Evolutionary conservation across 2,329 filamentous ascomycete species (phyloP).

Genomic region (Diplodia corticola): DNA sequence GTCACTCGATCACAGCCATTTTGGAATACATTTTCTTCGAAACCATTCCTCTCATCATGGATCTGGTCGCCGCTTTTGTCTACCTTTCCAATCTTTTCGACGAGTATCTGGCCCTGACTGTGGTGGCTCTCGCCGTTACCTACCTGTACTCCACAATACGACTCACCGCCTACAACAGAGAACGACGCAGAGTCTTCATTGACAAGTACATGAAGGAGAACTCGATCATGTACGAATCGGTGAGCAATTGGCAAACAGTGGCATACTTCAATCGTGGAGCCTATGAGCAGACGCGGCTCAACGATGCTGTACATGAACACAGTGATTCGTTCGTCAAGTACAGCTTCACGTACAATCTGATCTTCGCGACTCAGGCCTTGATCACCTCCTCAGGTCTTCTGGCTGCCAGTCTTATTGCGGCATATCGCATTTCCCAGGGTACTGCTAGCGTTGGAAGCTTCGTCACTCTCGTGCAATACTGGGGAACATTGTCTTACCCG

Average conservation of each 20-base stretch:
- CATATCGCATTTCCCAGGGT: slow-evolving; percentile 50
- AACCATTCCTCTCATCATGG: slow-evolving; percentile 62
- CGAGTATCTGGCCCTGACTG: slow-evolving; percentile 47
- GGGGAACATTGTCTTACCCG: slow-evolving; percentile 52
- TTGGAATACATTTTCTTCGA: slow-evolving; percentile 62
- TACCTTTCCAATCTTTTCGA: slow-evolving; percentile 65
- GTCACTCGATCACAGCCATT: slow-evolving; percentile 59
- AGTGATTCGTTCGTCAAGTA: slow-evolving; percentile 38
- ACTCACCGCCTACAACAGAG: slow-evolving; percentile 44
- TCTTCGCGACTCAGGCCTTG: slow-evolving; percentile 45
- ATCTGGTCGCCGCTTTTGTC: slow-evolving; percentile 61
- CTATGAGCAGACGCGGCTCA: slow-evolving; percentile 56
- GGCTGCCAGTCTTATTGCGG: slow-evolving; percentile 54
- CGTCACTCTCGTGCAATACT: slow-evolving; percentile 67
- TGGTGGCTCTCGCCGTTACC: slow-evolving; percentile 41
- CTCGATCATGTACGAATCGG: slow-evolving; percentile 58
- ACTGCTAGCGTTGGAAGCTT: slow-evolving; percentile 56
- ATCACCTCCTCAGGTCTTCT: slow-evolving; percentile 53
- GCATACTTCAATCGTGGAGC: slow-evolving; percentile 58
- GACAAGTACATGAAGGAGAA: slow-evolving; percentile 52
- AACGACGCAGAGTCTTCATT: slow-evolving; percentile 43
- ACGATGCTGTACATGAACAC: slow-evolving; percentile 39
- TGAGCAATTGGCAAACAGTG: slow-evolving; percentile 62
- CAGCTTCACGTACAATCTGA: slow-evolving; percentile 28
- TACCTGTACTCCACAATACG: slow-evolving; percentile 56